Base-by-base conservation (phyloP, 139 green algal species). In the Micromonas commoda region DNA sequence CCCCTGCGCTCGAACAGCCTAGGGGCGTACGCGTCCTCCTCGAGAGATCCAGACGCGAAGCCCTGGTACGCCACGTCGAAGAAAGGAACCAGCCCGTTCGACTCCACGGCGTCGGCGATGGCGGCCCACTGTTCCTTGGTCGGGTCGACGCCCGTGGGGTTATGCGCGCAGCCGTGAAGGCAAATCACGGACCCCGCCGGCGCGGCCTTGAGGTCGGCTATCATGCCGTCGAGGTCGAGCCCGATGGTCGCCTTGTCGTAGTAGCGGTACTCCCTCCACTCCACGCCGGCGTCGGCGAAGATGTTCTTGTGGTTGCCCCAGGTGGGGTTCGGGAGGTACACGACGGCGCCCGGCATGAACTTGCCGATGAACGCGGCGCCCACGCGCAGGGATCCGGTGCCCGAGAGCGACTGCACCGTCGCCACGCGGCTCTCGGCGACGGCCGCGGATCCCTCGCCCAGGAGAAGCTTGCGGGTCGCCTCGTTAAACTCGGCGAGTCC, bases 61-160 rank as follows among this genome's bases (percentile, higher is more conserved):
- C 92, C 83, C 87, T 97, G 93, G 87, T 98, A 98, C 0, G 95
- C 95, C 0, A 96, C 88, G 76, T 99, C 95, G 78, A 99, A 98
- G 88, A 99, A 98, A 26, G 94, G 91, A 28, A 98, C 54, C 78
- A 92, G 91, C 35, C 83, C 79, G 82, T 95, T 96, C 64, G 84
- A 71, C 61, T 81, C 82, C 37, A 80, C 70, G 37, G 97, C 81
- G 64, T 97, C 90, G 24, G 90, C 91, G 37, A 99, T 97, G 80
- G 90, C 64, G 24, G 71, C 39, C 96, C 96, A 99, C 90, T 99
- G 92, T 80, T 97, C 92, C 16, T 75, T 57, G 16, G 92, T 97
- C 61, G 95, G 95, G 86, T 99, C 95, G 26, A 98, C 89, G 60
- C 95, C 95, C 0, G 95, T 99, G 35, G 95, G 95, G 88, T 99